These are phyloP conservation scores for Talaromyces sp. DNA, from an alignment of 2,329 filamentous ascomycete species.

Conservation along the genomic window DNA sequence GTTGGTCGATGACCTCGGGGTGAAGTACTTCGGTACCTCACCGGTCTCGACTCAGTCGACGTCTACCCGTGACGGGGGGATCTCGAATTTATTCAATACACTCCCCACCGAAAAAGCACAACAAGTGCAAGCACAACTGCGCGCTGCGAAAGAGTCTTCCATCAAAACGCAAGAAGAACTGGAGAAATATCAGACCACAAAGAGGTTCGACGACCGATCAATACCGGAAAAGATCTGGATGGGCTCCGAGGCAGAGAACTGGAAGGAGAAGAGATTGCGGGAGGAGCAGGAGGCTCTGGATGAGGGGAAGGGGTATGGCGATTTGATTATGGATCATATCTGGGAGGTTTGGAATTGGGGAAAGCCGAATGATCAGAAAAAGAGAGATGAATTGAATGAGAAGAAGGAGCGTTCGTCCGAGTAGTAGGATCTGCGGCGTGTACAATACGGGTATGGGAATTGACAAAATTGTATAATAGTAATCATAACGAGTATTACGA, in stretches of 20 bases:
- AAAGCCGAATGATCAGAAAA: conserved; percentile 22
- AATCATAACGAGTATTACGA: neutral
- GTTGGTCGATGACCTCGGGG: conserved; percentile 31
- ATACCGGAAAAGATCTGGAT: conserved; percentile 36
- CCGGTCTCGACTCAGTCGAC: neutral
- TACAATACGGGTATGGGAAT: neutral
- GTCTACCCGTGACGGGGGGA: neutral
- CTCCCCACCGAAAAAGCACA: conserved; percentile 34
- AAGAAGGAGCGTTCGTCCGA: neutral
- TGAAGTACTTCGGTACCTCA: conserved; percentile 10
- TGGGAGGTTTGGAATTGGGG: conserved; percentile 46
- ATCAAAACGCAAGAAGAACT: conserved; percentile 30
- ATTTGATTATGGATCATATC: conserved; percentile 46
- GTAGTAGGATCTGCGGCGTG: neutral
- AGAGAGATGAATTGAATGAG: conserved; percentile 16
- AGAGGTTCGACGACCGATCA: conserved; percentile 29
- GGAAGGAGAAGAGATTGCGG: conserved; percentile 40
- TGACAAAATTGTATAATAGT: neutral
- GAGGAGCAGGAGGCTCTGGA: conserved; percentile 44
- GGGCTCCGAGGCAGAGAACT: conserved; percentile 41
- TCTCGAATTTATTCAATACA: conserved; percentile 16
- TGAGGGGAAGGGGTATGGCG: conserved; percentile 44
- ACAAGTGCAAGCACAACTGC: conserved; percentile 32
- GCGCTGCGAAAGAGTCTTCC: conserved; percentile 25
- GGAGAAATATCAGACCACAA: conserved; percentile 32